Evolutionary conservation across 169 alveolate species (phyloP).

Genomic region (Plasmodium chabaudi): DNA sequence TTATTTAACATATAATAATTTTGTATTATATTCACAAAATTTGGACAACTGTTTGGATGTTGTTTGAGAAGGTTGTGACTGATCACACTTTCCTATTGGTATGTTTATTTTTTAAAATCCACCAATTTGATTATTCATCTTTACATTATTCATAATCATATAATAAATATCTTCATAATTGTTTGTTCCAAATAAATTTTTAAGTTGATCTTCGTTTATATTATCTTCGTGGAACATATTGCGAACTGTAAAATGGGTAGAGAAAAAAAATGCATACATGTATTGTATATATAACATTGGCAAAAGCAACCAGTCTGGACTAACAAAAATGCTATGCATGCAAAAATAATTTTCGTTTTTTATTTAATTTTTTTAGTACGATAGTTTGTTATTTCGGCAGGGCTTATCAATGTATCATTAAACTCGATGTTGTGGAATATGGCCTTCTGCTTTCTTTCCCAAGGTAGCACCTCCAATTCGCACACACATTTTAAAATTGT

Average conservation of each 20-base stretch:
- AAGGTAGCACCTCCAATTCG: slow-evolving; percentile 59
- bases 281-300: background rate
- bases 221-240: slow-evolving; percentile 35
- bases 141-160: slow-evolving; percentile 51
- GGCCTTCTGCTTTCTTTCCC: slow-evolving; percentile 50
- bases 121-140: slow-evolving; percentile 29
- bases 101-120: background rate
- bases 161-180: slow-evolving; percentile 66
- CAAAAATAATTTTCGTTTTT: no score
- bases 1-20: no score
- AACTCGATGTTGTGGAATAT: slow-evolving; percentile 28
- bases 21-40: no score
- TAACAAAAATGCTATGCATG: background rate
- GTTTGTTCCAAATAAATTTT: slow-evolving; percentile 35
- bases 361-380: slow-evolving; percentile 5
- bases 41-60: no score
- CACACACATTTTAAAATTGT: slow-evolving; percentile 52
- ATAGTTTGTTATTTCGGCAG: slow-evolving; percentile 64
- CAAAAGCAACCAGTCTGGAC: background rate
- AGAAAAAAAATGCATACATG: background rate
- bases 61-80: no score
- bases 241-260: slow-evolving; percentile 14
- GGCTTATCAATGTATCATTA: slow-evolving; percentile 63
- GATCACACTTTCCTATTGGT: no score
- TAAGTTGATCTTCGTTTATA: slow-evolving; percentile 50